Evolutionary conservation across 805 yeast genomes (phyloP).

Genomic region (Metschnikowia lunata): DNA sequence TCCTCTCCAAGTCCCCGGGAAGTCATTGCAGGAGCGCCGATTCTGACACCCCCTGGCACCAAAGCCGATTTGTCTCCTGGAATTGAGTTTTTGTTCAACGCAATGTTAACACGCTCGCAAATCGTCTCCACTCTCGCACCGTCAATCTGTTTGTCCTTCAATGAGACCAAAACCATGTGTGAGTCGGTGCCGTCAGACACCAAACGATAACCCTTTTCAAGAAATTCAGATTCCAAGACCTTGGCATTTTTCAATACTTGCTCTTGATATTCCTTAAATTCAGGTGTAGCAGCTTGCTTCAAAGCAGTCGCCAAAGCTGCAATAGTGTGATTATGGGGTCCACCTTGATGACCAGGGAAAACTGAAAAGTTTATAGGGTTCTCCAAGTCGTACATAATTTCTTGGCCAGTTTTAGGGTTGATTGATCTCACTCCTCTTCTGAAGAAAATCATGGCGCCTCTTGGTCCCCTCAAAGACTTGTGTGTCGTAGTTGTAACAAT

Average conservation of each 20-base stretch:
- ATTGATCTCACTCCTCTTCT: slow-evolving; percentile 90
- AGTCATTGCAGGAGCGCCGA: slow-evolving; percentile 98
- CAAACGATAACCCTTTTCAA: slow-evolving; percentile 66
- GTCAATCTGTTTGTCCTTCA: slow-evolving; percentile 85
- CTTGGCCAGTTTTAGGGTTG: slow-evolving; percentile 84
- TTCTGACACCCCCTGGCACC: slow-evolving; percentile 95
- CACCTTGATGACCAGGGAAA: slow-evolving; percentile 99
- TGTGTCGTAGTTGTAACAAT: slow-evolving; percentile 98
- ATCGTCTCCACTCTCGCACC: slow-evolving; percentile 97
- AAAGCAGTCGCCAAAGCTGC: slow-evolving; percentile 96
- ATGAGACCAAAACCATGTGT: slow-evolving; percentile 88
- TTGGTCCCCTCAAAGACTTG: slow-evolving; percentile 97
- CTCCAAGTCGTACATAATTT: slow-evolving; percentile 85
- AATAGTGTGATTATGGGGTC: slow-evolving; percentile 99
- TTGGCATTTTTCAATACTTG: slow-evolving; percentile 88
- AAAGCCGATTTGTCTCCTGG: slow-evolving; percentile 97
- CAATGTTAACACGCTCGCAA: slow-evolving; percentile 90
- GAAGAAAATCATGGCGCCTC: slow-evolving; percentile 99
- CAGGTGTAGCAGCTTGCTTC: slow-evolving; percentile 88
- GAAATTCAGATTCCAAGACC: slow-evolving; percentile 72
- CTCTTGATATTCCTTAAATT: slow-evolving; percentile 83
- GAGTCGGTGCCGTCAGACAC: slow-evolving; percentile 97
- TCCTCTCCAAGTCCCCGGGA: slow-evolving; percentile 91
- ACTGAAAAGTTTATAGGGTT: slow-evolving; percentile 95
- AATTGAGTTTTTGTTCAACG: slow-evolving; percentile 94